Evolutionary conservation across 148 eudicot genomes (phyloP).

Genomic region (Cornus controversa): DNA sequence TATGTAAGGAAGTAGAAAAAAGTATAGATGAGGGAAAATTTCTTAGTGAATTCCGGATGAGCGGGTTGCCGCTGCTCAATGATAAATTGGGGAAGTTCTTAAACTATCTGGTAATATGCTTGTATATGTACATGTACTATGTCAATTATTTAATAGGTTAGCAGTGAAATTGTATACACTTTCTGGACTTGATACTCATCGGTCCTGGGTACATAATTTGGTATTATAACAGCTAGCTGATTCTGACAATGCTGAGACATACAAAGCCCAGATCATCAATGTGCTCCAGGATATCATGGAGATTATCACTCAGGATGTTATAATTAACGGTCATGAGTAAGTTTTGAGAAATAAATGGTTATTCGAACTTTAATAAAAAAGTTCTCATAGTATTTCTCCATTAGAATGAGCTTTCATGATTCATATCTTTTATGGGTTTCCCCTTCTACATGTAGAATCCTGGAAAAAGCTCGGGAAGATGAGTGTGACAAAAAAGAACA

Average conservation of each 20-base stretch:
- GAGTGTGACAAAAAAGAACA: slow-evolving; percentile 49
- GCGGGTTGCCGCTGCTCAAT: slow-evolving; percentile 69
- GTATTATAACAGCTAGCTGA: slow-evolving; percentile 50
- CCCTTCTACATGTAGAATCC: slow-evolving; percentile 40
- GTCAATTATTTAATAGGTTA: slow-evolving; percentile 10
- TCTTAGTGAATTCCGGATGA: slow-evolving; percentile 69
- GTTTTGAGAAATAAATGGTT: slow-evolving; percentile 18
- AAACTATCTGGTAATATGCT: slow-evolving; percentile 59
- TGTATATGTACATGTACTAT: neutral
- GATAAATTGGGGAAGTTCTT: slow-evolving; percentile 89
- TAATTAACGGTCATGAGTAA: slow-evolving; percentile 66
- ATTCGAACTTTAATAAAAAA: neutral
- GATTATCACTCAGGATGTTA: slow-evolving; percentile 78
- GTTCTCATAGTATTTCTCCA: neutral
- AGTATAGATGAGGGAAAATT: slow-evolving; percentile 55
- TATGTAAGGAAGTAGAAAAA: slow-evolving; percentile 52
- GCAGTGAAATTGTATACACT: neutral
- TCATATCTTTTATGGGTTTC: neutral
- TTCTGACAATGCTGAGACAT: slow-evolving; percentile 48
- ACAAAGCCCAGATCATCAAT: slow-evolving; percentile 72
- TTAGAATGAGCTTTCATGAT: too few relatives aligned
- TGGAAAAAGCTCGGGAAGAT: slow-evolving; percentile 39
- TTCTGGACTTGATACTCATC: neutral
- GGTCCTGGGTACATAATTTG: slow-evolving; percentile 12
- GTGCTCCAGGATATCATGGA: slow-evolving; percentile 93